Base-by-base conservation (phyloP, 257 asterid species). In the Solanum tarapatanum region DNA sequence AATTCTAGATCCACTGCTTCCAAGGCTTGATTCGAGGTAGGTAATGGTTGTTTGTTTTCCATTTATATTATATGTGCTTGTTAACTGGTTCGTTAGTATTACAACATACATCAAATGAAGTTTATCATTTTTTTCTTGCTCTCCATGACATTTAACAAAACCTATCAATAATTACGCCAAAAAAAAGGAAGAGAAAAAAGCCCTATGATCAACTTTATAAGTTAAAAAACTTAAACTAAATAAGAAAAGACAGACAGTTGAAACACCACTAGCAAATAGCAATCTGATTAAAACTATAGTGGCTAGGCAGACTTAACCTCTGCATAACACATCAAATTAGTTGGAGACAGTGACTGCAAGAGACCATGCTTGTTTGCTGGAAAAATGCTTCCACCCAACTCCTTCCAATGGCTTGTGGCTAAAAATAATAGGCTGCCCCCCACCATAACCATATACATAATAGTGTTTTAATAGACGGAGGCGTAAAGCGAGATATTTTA, bases 351-450 rank as follows among this genome's bases (percentile, higher is more conserved):
- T 43, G 73, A 87, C 86, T 68, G 82, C 87, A 62, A 83, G 77
- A 87, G 92, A 90, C 93, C 94, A 91, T 94, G 94, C 94, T 86
- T 89, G 90, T 92, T 93, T 94, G 95, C 92, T 79, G 97, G 97
- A 91, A 84, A 41, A 90, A 28, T 87, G 90, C 91, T 45, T 77
- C 92, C 55, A 19, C 28, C 88, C 87, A 58, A 90, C 88, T 84
- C 24, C 41, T 43, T 79, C 58, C 64, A 87, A 35, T 72, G 64
- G 72, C 60, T 88, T 83, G 87, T 41, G 88, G 90, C 90, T 70
- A 24, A 45, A 88, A 85, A 51, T 16, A 30, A 82, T 30, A 62
- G 45, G 39, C 68, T 48, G 74, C 83, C 37, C 39, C 64, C 88
- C 86, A 13, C 85, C 35, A 48, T 85, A 24, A 28, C 88, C 80